phyloP scores from a whole-genome alignment of 75 land plant species.

The Isoetes taiwanensis region DNA sequence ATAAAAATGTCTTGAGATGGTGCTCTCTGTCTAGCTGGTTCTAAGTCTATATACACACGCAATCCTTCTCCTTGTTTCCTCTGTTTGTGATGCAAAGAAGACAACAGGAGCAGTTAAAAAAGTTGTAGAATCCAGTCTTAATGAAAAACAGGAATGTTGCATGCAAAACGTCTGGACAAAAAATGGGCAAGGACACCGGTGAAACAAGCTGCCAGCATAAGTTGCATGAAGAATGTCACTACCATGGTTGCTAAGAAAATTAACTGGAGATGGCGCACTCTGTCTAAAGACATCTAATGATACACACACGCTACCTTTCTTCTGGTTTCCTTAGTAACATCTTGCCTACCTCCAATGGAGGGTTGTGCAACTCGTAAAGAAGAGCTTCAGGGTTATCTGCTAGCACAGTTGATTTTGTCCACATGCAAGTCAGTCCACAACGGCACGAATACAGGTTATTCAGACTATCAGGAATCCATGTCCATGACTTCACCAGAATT shows the following conservation, averaged over 20 bases:
- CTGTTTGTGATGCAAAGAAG: too few species aligned
- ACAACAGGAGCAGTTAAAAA: too few species aligned
- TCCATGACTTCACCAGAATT: constrained; percentile 77
- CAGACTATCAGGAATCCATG: constrained; percentile 92
- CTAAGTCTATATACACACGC: constrained; percentile 81
- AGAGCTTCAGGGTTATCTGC: constrained; percentile 76
- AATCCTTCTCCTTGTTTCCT: constrained; percentile 65
- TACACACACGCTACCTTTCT: constrained; percentile 69
- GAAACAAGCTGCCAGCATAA: constrained; percentile 83
- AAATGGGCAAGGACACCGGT: too few species aligned
- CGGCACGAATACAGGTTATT: constrained; percentile 70
- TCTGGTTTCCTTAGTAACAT: constrained; percentile 43
- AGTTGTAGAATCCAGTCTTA: too few species aligned
- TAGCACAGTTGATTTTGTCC: constrained; percentile 77
- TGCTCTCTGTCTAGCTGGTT: constrained; percentile 52
- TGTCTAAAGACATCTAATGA: too few species aligned
- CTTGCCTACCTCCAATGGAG: constrained; percentile 46
- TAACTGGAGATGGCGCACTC: constrained; percentile 61
- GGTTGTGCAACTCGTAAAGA: constrained; percentile 53
- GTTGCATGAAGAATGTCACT: constrained; percentile 79
- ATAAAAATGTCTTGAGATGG: constrained; percentile 71
- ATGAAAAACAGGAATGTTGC: too few species aligned
- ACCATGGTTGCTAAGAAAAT: constrained; percentile 87
- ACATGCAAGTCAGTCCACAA: constrained; percentile 80
- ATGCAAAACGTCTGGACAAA: too few species aligned